Base-by-base conservation (phyloP, 148 eudicot species). In the Rhododendron simsii region DNA sequence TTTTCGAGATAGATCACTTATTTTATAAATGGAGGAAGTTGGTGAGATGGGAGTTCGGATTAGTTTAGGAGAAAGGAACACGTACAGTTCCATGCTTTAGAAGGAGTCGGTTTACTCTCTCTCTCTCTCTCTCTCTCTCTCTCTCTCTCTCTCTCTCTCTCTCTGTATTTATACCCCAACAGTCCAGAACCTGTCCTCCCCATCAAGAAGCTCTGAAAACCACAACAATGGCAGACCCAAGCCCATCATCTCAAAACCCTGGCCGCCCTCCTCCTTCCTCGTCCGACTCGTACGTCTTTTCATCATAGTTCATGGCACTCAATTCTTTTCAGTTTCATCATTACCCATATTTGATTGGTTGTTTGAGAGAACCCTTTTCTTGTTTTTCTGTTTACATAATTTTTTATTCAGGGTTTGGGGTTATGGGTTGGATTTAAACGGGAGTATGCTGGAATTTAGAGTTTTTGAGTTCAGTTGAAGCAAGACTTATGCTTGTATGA, bases 211-310 rank as follows among this genome's bases (percentile, higher is more conserved):
- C 47, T 77, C 50, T 7, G 26, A 16, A 41, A 41, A 21, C 47
- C 14, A 35, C 14, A 57, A 21, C 73, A 61, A 82, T 82, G 84
- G 71, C 51, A 65, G 84, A 82, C 59, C 67, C 44, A 48, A 81
- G 45, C 67, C 53, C 82, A 80, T 80, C 83, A 16, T 39, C 21
- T 30, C 45, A 18, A 51, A 55, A 51, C 21, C 5, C 26, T 35
- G 83, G 44, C 28, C 83, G 35, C 10, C 71, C 73, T 35, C 26
- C 84, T 20, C 57, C 73, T 5, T 37, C 84, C 33, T 69, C 76
- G 39, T 35, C 50, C 28, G 73, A 57, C 41, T 59, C 84, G 84
- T 82, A 37, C 71, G 51, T 61, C 23, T 30, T 71, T 71, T 57
- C 55, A 30, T 57, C 35, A 39, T 18, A 41, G 48, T 35, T 81